phyloP scores from a whole-genome alignment of 148 eudicot genomes.

The Hydrangea macrophylla region DNA sequence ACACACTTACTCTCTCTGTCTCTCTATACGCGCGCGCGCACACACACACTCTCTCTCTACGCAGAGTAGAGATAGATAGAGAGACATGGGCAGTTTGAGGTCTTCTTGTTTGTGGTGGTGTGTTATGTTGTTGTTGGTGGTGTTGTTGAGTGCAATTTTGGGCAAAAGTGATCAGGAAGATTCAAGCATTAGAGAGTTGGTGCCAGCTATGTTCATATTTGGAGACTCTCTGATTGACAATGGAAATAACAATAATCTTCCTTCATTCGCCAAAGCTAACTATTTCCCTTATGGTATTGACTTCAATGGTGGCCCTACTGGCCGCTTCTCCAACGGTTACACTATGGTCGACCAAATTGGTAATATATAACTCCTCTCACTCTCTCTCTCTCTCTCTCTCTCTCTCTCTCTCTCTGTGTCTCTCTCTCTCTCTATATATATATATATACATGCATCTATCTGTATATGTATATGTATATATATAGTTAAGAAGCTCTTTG shows the following conservation, averaged over 20 bases:
- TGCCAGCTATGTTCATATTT: constrained; percentile 83
- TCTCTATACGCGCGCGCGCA: no score
- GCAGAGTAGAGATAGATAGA: not conserved
- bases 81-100: not conserved
- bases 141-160: constrained; percentile 8
- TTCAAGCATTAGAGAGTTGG: constrained; percentile 31
- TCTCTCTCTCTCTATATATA: not conserved
- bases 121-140: not conserved
- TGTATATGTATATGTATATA: no score
- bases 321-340: constrained; percentile 87
- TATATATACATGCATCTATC: no score
- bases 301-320: constrained; percentile 78
- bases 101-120: not conserved
- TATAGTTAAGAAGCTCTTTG: no score
- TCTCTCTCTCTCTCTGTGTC: constrained; percentile 3
- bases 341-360: constrained; percentile 89
- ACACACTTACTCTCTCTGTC: not conserved
- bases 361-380: not conserved
- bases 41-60: not conserved
- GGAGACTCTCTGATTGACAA: constrained; percentile 93
- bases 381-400: not conserved
- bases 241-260: constrained; percentile 80
- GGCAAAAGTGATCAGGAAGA: constrained; percentile 22
- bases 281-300: constrained; percentile 93
- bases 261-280: constrained; percentile 85